These are phyloP conservation scores for Penicillium oxalicum DNA, from an alignment of 2,329 filamentous ascomycete genomes.

Conservation along the genomic window DNA sequence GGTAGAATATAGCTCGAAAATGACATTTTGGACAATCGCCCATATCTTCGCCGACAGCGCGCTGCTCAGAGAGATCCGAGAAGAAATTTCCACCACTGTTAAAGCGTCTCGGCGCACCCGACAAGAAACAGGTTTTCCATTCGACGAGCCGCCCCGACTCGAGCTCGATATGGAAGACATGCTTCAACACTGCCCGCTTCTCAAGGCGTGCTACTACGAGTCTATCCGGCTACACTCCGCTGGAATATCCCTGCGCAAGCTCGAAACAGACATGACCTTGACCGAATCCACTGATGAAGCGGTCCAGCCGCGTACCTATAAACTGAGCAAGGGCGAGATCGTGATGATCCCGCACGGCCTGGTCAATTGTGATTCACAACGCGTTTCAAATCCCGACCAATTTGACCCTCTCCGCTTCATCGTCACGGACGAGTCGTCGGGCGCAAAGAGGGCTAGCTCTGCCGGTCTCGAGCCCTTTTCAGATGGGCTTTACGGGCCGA, in stretches of 20 bases:
- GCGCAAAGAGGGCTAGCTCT: constrained; percentile 31
- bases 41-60: constrained; percentile 40
- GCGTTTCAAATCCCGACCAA: constrained; percentile 37
- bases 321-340: constrained; percentile 39
- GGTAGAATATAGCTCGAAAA: constrained; percentile 48
- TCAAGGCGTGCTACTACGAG: constrained; percentile 45
- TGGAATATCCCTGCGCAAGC: constrained; percentile 38
- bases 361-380: constrained; percentile 38
- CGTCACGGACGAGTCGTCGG: constrained; percentile 33
- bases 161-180: constrained; percentile 39
- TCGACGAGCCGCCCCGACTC: constrained; percentile 41
- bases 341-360: constrained; percentile 42
- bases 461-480: constrained; percentile 45
- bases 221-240: constrained; percentile 41
- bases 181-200: constrained; percentile 40
- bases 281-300: constrained; percentile 38
- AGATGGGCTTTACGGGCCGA: constrained; percentile 46
- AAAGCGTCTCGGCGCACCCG: constrained; percentile 33
- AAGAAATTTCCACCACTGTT: constrained; percentile 42
- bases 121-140: constrained; percentile 36
- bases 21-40: constrained; percentile 49
- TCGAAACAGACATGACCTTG: constrained; percentile 36
- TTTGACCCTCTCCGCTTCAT: constrained; percentile 47
- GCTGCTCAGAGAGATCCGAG: constrained; percentile 39
- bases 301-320: constrained; percentile 33